Percentiles rank a stretch among this genome's conserved stretches.
Conservation (phyloP, 192 early-diverging fungal species). For the Chytriomyces sp. region DNA sequence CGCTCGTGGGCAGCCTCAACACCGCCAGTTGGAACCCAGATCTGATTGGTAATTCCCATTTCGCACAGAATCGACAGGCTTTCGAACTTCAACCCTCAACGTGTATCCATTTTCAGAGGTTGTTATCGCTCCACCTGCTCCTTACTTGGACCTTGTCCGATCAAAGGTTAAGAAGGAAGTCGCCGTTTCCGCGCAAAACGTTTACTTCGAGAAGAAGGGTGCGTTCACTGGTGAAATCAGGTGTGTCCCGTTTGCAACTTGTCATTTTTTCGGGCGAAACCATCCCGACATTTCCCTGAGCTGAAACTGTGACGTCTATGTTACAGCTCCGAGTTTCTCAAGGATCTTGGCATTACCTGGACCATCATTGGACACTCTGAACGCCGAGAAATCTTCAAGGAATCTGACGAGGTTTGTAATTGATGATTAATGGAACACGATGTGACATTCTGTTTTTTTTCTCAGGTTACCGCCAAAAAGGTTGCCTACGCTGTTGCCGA, state of each 20-base stretch:
- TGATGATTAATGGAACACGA: background rate
- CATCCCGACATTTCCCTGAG: constrained; percentile 39
- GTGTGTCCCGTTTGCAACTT: constrained; percentile 40
- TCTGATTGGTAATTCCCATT: constrained; percentile 66
- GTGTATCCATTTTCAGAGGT: constrained; percentile 74
- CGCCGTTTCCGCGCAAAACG: constrained; percentile 95
- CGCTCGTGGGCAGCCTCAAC: constrained; percentile 81
- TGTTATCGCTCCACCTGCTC: constrained; percentile 92
- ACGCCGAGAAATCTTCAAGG: constrained; percentile 89
- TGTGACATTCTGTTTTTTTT: constrained; percentile 1
- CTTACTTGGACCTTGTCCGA: constrained; percentile 86
- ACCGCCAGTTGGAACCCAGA: constrained; percentile 60
- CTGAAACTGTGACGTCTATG: background rate
- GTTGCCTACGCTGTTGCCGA: constrained; percentile 81
- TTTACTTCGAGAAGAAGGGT: constrained; percentile 81
- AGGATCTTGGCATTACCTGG: constrained; percentile 95
- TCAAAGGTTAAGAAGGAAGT: constrained; percentile 78
- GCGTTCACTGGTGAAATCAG: constrained; percentile 98
- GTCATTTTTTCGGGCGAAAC: constrained; percentile 75
- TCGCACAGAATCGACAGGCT: background rate
- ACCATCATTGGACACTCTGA: constrained; percentile 99
- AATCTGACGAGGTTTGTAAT: constrained; percentile 75
- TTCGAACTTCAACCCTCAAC: background rate
- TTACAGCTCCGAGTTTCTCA: constrained; percentile 85
- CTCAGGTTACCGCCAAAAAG: constrained; percentile 83